A percentile compares a stretch with the other conserved stretches of the same genome.
phyloP scores from a whole-genome alignment of 1,284 basidiomycete species.

The Omphalotus olearius region DNA sequence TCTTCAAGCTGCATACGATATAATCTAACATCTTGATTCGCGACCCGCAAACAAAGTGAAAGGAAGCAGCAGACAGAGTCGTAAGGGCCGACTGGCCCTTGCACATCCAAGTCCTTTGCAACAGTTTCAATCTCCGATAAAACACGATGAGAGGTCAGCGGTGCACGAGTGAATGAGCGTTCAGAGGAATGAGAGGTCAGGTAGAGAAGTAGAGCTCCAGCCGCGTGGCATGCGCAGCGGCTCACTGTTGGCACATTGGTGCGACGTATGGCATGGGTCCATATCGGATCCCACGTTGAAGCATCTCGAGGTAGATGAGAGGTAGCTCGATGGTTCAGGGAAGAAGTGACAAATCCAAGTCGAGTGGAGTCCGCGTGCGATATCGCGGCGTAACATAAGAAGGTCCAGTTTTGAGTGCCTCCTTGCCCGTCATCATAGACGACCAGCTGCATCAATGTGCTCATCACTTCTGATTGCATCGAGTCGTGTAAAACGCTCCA shows the following conservation, averaged over 20 bases:
- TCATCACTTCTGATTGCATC: constrained; percentile 53
- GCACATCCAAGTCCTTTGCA: constrained; percentile 77
- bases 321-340: constrained; percentile 6
- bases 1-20: constrained; percentile 81
- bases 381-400: constrained; percentile 72
- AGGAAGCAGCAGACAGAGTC: constrained; percentile 88
- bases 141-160: constrained; percentile 53
- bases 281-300: constrained; percentile 69
- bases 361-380: constrained; percentile 40
- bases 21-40: constrained; percentile 74
- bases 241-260: constrained; percentile 61
- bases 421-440: constrained; percentile 52
- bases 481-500: constrained; percentile 57
- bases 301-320: constrained; percentile 21
- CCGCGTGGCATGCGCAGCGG: constrained; percentile 80
- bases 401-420: constrained; percentile 75
- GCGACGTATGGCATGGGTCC: constrained; percentile 79
- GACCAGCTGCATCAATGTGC: constrained; percentile 56
- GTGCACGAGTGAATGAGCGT: constrained; percentile 24
- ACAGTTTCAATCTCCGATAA: constrained; percentile 72
- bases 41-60: constrained; percentile 56
- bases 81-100: constrained; percentile 79
- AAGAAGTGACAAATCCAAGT: background rate
- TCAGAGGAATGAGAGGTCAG: constrained; percentile 22
- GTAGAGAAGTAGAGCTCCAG: constrained; percentile 47